Evolutionary conservation across 352 stramenopile species (phyloP).

Genomic region (Globisporangium recalcitrans): DNA sequence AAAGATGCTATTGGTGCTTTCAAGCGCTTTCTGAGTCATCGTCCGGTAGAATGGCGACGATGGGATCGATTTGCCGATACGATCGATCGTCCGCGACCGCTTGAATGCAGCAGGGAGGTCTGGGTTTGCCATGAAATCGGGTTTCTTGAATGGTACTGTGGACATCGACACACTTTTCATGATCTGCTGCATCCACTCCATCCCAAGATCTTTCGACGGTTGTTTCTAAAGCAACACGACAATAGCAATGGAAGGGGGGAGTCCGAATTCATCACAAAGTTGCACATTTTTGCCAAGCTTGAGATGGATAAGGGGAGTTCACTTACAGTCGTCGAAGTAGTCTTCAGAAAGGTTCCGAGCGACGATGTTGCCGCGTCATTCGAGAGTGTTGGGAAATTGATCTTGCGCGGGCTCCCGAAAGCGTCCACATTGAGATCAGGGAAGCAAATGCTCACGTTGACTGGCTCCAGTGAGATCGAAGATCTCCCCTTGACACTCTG

Average conservation of each 20-base stretch:
- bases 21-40: slow-evolving; percentile 32
- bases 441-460: slow-evolving; percentile 24
- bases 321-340: neutral
- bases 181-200: slow-evolving; percentile 31
- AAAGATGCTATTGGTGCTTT: slow-evolving; percentile 15
- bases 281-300: no score
- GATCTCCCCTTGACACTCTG: neutral
- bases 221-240: neutral
- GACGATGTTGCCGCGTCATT: slow-evolving; percentile 27
- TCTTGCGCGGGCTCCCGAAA: slow-evolving; percentile 24
- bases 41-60: slow-evolving; percentile 32
- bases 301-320: no score
- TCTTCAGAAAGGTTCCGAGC: slow-evolving; percentile 22
- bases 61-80: slow-evolving; percentile 17
- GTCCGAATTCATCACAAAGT: no score
- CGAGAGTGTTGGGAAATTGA: slow-evolving; percentile 26
- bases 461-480: slow-evolving; percentile 9
- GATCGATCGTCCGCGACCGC: slow-evolving; percentile 38
- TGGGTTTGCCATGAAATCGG: slow-evolving; percentile 6
- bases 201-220: slow-evolving; percentile 13
- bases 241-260: neutral
- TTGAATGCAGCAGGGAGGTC: slow-evolving; percentile 23
- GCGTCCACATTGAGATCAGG: slow-evolving; percentile 21
- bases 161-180: slow-evolving; percentile 20
- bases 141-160: slow-evolving; percentile 16